Evolutionary conservation across 768 basidiomycete genomes (phyloP), one percentile per base, ranked within the genome.

Genomic region (Boletus edulis): DNA sequence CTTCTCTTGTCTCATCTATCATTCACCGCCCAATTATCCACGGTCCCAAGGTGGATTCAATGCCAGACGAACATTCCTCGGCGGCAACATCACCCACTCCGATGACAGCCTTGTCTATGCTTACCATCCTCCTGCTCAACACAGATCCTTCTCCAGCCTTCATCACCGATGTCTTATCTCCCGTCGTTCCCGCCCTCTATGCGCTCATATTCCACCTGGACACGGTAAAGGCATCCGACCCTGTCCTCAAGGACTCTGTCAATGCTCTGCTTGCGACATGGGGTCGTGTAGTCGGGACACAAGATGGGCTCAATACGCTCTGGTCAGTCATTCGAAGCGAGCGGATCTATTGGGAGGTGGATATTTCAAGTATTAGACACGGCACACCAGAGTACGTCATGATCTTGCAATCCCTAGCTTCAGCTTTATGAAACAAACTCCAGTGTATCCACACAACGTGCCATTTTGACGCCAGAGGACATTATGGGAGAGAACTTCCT

Each of bases 131-230:
- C 27, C 71, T 91, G 3, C 78, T 84, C 6, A 89, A 94, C 60
- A 82, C 85, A 6, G 91, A 95, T 58, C 91, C 92, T 6, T 87
- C 89, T 4, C 88, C 91, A 0, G 68, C 72, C 3, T 76, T 91
- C 40, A 78, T 91, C 39, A 77, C 83, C 0, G 67, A 74, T 18
- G 62, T 93, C 8, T 66, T 94, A 10, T 84, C 86, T 1, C 89
- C 91, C 1, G 81, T 95, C 34, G 60, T 88, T 0, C 72, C 86
- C 0, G 70, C 81, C 1, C 69, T 96, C 8, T 93, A 92, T 68
- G 76, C 83, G 2, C 72, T 94, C 2, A 70, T 80, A 4, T 77
- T 75, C 54, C 73, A 83, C 54, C 63, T 93, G 10, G 78, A 83
- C 29, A 71, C 67, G 22, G 67, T 70, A 29, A 86, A 80, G 62